These are phyloP conservation scores for Lasiodiplodia sp. DNA, from an alignment of 2,329 filamentous ascomycete genomes.

Conservation along the genomic window DNA sequence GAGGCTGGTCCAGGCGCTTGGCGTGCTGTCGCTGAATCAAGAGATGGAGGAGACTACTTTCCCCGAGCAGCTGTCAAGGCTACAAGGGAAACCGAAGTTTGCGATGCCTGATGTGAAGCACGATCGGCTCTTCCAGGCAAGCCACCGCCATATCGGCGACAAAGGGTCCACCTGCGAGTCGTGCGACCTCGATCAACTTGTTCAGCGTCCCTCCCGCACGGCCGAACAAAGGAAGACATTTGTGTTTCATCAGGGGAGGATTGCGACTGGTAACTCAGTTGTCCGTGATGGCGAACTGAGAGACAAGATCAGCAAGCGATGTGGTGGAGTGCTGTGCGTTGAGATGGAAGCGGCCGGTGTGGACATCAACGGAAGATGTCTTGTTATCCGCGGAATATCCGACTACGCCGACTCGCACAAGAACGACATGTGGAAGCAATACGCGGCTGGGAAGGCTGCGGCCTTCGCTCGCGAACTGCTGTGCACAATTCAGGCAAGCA, in stretches of 20 bases:
- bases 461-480: constrained; percentile 35
- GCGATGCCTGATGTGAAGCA: constrained; percentile 1
- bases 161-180: not conserved
- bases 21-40: constrained; percentile 9
- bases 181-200: not conserved
- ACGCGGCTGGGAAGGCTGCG: constrained; percentile 35
- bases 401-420: constrained; percentile 40
- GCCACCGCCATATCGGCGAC: not conserved
- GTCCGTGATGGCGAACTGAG: not conserved
- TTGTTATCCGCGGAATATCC: constrained; percentile 40
- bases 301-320: not conserved
- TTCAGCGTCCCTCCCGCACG: not conserved
- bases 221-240: not conserved
- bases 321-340: constrained; percentile 32
- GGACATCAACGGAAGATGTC: constrained; percentile 36
- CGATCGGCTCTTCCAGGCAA: not conserved
- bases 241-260: constrained; percentile 4
- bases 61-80: constrained; percentile 1
- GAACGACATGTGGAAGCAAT: constrained; percentile 37
- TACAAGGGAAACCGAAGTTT: constrained; percentile 1
- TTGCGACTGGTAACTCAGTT: constrained; percentile 1
- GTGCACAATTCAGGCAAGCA: not conserved
- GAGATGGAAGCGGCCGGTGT: constrained; percentile 33
- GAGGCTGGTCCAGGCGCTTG: constrained; percentile 7
- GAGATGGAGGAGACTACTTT: not conserved